Percentiles rank a stretch among this genome's conserved stretches.
phyloP scores from a whole-genome alignment of 306 rosid genomes.

The Amphicarpaea edgeworthii region DNA sequence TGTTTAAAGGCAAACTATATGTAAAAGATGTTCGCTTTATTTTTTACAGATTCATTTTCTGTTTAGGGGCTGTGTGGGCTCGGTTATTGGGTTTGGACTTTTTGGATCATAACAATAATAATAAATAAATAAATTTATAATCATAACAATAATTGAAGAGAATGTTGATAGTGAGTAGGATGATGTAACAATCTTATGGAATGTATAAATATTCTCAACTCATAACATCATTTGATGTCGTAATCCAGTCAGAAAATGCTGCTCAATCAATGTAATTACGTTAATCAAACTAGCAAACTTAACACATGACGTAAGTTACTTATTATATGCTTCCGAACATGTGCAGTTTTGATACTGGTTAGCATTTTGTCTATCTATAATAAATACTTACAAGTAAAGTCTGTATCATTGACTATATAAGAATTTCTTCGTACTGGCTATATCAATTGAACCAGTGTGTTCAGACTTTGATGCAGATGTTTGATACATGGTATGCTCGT shows the following conservation, averaged over 20 bases:
- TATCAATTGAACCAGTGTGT: background rate
- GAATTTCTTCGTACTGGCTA: background rate
- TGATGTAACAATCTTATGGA: background rate
- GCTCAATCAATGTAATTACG: background rate
- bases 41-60: no score
- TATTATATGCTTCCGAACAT: background rate
- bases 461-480: constrained; percentile 30
- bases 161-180: no score
- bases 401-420: background rate
- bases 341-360: background rate
- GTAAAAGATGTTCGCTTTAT: background rate
- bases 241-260: background rate
- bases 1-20: background rate
- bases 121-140: no score
- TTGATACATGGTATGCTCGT: constrained; percentile 1
- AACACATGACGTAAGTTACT: background rate
- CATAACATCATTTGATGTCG: background rate
- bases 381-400: background rate
- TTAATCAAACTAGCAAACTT: background rate
- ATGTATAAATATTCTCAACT: background rate
- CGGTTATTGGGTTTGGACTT: no score
- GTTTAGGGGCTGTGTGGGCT: no score
- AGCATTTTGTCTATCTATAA: background rate
- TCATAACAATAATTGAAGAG: no score
- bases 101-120: no score